These are phyloP conservation scores for Clonostachys byssicola DNA, from an alignment of 2,329 filamentous ascomycete genomes.

Conservation along the genomic window DNA sequence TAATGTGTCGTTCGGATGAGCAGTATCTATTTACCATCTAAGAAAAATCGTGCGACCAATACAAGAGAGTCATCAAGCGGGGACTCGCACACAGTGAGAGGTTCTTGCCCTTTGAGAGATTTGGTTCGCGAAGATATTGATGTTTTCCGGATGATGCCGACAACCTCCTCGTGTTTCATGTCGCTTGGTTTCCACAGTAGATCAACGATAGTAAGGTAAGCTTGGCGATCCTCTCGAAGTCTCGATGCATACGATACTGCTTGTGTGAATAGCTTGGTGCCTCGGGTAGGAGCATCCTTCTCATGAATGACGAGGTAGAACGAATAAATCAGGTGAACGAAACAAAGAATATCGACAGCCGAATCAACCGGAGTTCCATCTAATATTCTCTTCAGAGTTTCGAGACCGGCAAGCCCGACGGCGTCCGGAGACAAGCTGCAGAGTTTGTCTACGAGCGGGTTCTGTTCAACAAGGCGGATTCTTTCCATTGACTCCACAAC, in stretches of 20 bases:
- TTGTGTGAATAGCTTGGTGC: conserved; percentile 38
- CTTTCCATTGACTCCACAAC: conserved; percentile 38
- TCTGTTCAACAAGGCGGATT: conserved; percentile 30
- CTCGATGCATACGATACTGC: conserved; percentile 36
- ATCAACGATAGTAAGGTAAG: conserved; percentile 37
- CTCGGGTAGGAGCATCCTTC: conserved; percentile 26
- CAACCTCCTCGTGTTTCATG: conserved; percentile 20
- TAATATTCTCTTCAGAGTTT: conserved; percentile 31
- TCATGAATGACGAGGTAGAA: conserved; percentile 42
- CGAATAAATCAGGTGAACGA: conserved; percentile 47
- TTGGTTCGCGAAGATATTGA: conserved; percentile 9
- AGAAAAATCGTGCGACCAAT: conserved; percentile 37
- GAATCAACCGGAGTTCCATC: conserved; percentile 27
- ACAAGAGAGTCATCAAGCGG: conserved; percentile 28
- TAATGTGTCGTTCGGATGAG: not conserved
- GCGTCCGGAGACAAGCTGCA: conserved; percentile 27
- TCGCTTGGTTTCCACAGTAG: conserved; percentile 43
- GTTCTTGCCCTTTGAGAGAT: conserved; percentile 37
- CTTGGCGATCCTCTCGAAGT: conserved; percentile 27
- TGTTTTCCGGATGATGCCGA: conserved; percentile 13
- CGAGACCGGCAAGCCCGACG: conserved; percentile 35
- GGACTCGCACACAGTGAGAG: conserved; percentile 5
- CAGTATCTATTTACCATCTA: conserved; percentile 37
- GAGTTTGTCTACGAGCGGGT: conserved; percentile 35
- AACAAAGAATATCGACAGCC: conserved; percentile 41